Conservation (phyloP, 176 grass and related monocot genomes). For the Thalia dealbata region DNA sequence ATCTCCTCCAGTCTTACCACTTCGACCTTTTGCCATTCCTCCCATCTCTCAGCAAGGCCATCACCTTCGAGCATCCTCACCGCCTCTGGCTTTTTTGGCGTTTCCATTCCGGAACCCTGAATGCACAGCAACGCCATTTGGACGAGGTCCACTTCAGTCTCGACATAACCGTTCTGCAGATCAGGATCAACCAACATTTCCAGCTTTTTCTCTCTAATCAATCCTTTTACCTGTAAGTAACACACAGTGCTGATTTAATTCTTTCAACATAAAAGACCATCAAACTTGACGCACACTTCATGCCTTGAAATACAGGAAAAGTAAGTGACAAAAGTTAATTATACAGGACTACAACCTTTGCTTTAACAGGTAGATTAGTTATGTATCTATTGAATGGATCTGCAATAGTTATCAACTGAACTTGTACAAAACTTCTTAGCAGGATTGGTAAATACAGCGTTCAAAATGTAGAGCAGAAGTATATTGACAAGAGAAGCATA, state of each 20-base stretch:
- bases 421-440: not conserved
- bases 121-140: not conserved
- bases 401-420: not conserved
- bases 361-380: no score
- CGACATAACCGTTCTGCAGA: slow-evolving; percentile 2
- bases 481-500: no score
- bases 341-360: no score
- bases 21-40: slow-evolving; percentile 12
- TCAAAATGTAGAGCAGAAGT: no score
- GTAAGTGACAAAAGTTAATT: no score
- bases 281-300: not conserved
- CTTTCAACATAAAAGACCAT: not conserved
- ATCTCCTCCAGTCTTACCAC: slow-evolving; percentile 5
- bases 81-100: slow-evolving; percentile 5
- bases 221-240: slow-evolving; percentile 8
- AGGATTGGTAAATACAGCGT: not conserved
- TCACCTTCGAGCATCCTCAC: slow-evolving; percentile 13
- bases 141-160: slow-evolving; percentile 8
- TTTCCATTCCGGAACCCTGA: slow-evolving; percentile 5
- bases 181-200: slow-evolving; percentile 9
- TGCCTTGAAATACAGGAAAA: not conserved
- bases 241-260: not conserved
- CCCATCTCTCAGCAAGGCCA: slow-evolving; percentile 9
- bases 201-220: slow-evolving; percentile 8
- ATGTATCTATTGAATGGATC: not conserved